Conservation (phyloP, 345 rosid species). For the Bruguiera parviflora region DNA sequence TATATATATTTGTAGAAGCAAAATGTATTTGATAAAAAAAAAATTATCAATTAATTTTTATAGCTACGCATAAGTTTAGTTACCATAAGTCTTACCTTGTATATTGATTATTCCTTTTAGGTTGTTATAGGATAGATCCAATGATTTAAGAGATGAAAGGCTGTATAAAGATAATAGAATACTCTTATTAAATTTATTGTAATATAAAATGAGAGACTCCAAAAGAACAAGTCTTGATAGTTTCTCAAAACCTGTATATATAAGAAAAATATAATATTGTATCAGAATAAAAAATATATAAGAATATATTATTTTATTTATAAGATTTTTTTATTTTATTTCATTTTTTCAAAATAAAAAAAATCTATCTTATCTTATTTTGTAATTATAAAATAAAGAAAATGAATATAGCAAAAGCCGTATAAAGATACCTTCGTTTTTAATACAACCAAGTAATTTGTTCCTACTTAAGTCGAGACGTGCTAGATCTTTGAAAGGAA, state of each 20-base stretch:
- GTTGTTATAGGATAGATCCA: not conserved
- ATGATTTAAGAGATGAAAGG: slow-evolving; percentile 5
- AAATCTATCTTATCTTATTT: too few species aligned
- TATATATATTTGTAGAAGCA: too few species aligned
- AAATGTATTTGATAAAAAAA: too few species aligned
- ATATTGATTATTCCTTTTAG: not conserved
- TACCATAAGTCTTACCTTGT: slow-evolving; percentile 2
- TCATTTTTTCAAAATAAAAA: too few species aligned
- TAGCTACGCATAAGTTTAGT: too few species aligned
- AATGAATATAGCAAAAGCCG: too few species aligned
- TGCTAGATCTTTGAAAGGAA: not conserved
- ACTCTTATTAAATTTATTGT: not conserved
- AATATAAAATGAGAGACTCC: not conserved
- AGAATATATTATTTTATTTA: too few species aligned
- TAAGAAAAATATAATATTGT: too few species aligned
- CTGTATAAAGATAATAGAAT: slow-evolving; percentile 2
- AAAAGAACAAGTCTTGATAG: not conserved
- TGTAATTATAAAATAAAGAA: too few species aligned
- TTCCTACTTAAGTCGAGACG: not conserved
- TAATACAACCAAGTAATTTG: not conserved
- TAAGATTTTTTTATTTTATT: too few species aligned
- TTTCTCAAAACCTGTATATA: slow-evolving; percentile 1
- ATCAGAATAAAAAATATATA: too few species aligned
- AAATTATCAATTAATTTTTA: too few species aligned
- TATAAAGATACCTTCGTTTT: not conserved